Conservation (phyloP, 768 basidiomycete species). For the Boletus tylopilopsis region DNA sequence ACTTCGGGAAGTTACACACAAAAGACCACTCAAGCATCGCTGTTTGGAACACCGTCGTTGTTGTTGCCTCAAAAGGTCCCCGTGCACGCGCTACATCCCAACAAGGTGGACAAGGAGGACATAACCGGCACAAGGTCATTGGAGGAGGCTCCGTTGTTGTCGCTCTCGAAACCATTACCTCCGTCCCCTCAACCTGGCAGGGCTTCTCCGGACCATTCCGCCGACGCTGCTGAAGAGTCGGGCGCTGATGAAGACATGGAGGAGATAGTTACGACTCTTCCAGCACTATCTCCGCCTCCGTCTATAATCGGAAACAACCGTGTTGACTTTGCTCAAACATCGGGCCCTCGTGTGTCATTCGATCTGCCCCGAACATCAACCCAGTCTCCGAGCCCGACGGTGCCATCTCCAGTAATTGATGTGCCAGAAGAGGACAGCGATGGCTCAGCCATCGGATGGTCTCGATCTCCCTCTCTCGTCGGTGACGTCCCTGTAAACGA, state of each 20-base stretch:
- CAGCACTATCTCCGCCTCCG: slow-evolving; percentile 13
- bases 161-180: slow-evolving; percentile 1
- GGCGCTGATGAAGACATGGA: slow-evolving; percentile 39
- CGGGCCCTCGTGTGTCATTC: not conserved
- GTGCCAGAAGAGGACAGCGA: slow-evolving; percentile 20
- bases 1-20: slow-evolving; percentile 9
- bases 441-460: slow-evolving; percentile 33
- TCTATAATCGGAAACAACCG: slow-evolving; percentile 13
- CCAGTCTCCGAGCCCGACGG: slow-evolving; percentile 9
- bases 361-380: slow-evolving; percentile 4
- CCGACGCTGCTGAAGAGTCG: slow-evolving; percentile 5
- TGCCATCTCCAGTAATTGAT: not conserved
- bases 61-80: slow-evolving; percentile 18
- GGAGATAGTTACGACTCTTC: slow-evolving; percentile 22
- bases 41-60: slow-evolving; percentile 39
- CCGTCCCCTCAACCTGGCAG: not conserved
- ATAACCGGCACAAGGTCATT: not conserved
- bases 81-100: not conserved
- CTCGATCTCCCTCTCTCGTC: slow-evolving; percentile 36
- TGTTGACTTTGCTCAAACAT: slow-evolving; percentile 2
- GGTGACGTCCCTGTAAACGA: slow-evolving; percentile 3
- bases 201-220: not conserved
- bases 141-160: slow-evolving; percentile 3
- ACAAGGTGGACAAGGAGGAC: not conserved
- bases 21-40: slow-evolving; percentile 17